Base-by-base conservation (phyloP, 2,329 filamentous ascomycete genomes). In the Talaromyces albobiverticillius region DNA sequence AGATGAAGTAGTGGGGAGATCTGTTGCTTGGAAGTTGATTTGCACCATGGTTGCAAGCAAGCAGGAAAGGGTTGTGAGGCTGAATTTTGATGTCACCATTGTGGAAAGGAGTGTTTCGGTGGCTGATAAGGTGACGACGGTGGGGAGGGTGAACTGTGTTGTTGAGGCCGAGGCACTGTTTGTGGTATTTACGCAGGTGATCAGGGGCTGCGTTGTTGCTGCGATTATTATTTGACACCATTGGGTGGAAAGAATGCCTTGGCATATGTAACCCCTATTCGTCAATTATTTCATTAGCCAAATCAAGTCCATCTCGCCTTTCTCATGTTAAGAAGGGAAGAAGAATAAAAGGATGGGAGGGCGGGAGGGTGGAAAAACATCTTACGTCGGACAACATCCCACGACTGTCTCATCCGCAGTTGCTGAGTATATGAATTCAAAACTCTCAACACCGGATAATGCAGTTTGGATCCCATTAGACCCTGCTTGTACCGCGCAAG, bases 361-460 rank as follows among this genome's bases (percentile, higher is more conserved):
- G 26, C n/a, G n/a, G 10, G 26, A 29, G 26, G 26, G 10, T 6
- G 26, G 26, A 29, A 29, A 10, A 29, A 29, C 26, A 29, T 18
- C 50, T 2, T 52, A 52, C 50, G 40, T 46, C 4, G 50, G 50
- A 52, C 50, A 52, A 29, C 50, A 52, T 38, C 50, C 50, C 22
- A 52, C 32, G n/a, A 26, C 50, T 9, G 50, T 52, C 41, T 52
- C 50, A 16, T 38, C 16, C 18, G 32, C 40, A 20, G 14, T 46
- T 5, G 50, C 31, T 6, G 50, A 9, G 9, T 29, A 46, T 13
- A 38, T 13, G 32, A 52, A 52, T 2, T 14, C 29, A 18, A 52
- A 52, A 25, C 42, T 45, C 31, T 46, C 25, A 22, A n/a, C 20
- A 6, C 5, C 20, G 6, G 50, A 45, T 9, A 52, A 36, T 8